Evolutionary conservation across 164 flowering plant genomes (phyloP).

Genomic region (Nelumbo lutea): DNA sequence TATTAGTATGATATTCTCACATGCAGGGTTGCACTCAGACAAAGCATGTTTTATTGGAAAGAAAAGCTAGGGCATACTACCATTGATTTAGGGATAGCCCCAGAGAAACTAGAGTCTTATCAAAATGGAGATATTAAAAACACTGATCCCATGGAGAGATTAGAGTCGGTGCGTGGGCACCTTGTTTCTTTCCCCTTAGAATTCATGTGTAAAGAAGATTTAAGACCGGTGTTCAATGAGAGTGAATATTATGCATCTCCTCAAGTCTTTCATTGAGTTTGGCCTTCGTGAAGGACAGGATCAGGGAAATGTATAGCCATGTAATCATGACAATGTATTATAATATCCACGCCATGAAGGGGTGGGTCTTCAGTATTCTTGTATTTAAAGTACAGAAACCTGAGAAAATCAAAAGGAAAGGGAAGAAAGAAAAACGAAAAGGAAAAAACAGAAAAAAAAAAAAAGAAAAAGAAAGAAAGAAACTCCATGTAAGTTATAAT

Average conservation of each 20-base stretch:
- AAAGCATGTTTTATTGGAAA: constrained; percentile 60
- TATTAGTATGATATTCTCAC: background rate
- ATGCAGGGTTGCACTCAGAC: constrained; percentile 69
- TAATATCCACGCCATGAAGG: background rate
- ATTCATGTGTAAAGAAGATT: constrained; percentile 85
- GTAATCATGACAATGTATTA: no score
- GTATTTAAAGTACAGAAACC: background rate
- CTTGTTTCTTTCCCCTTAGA: constrained; percentile 91
- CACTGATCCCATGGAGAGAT: constrained; percentile 66
- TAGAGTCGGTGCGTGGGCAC: constrained; percentile 67
- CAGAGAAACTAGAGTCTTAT: constrained; percentile 55
- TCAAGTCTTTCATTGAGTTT: constrained; percentile 72
- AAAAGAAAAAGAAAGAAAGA: no score
- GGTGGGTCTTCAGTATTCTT: background rate
- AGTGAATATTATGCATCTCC: constrained; percentile 89
- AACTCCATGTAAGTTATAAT: no score
- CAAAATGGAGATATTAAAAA: constrained; percentile 56
- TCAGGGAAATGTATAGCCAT: background rate
- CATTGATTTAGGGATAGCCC: constrained; percentile 95
- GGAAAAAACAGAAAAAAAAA: no score
- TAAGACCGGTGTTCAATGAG: constrained; percentile 96
- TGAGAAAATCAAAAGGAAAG: background rate
- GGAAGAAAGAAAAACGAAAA: background rate
- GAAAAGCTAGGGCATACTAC: constrained; percentile 84
- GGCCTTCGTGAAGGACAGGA: background rate